A percentile compares a stretch with the other conserved stretches of the same genome.
Conservation (phyloP, 2,329 filamentous ascomycete species). For the Aspergillus sp. region DNA sequence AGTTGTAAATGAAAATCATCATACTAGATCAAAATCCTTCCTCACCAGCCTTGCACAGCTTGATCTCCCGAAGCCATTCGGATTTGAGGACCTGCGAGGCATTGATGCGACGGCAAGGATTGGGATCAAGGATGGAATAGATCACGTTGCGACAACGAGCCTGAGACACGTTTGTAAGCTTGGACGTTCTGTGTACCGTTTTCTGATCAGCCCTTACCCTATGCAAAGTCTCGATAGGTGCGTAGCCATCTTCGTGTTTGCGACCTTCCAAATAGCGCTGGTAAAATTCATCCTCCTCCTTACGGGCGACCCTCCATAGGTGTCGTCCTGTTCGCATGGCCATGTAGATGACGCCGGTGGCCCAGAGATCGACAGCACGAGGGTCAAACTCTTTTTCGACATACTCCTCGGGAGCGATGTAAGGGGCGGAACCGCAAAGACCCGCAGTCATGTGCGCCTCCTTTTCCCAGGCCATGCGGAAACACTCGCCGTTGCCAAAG, state of each 20-base stretch:
- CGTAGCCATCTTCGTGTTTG: conserved; percentile 91
- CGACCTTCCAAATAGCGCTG: conserved; percentile 88
- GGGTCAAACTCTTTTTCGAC: conserved; percentile 94
- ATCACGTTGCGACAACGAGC: conserved; percentile 97
- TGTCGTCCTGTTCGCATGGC: conserved; percentile 96
- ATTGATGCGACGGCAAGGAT: conserved; percentile 85
- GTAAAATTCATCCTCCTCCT: conserved; percentile 96
- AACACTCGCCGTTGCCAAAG: conserved; percentile 98
- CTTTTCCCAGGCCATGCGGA: conserved; percentile 99
- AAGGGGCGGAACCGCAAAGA: conserved; percentile 91
- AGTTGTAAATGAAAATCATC: background rate
- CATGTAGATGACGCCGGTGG: conserved; percentile 99
- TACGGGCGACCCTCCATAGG: conserved; percentile 93
- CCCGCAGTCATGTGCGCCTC: conserved; percentile 98
- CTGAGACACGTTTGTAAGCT: conserved; percentile 43
- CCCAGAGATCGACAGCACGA: conserved; percentile 96
- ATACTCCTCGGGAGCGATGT: conserved; percentile 97
- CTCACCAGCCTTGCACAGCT: conserved; percentile 91
- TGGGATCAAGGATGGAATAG: conserved; percentile 96
- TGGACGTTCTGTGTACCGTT: background rate
- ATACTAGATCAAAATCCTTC: conserved; percentile 66
- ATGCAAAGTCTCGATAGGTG: conserved; percentile 90
- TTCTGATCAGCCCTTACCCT: conserved; percentile 60
- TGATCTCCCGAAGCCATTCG: conserved; percentile 97
- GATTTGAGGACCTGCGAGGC: conserved; percentile 96